A percentile compares a stretch with the other conserved stretches of the same genome.
phyloP scores from a whole-genome alignment of 2,329 filamentous ascomycete species.

The Colletotrichum karsti region DNA sequence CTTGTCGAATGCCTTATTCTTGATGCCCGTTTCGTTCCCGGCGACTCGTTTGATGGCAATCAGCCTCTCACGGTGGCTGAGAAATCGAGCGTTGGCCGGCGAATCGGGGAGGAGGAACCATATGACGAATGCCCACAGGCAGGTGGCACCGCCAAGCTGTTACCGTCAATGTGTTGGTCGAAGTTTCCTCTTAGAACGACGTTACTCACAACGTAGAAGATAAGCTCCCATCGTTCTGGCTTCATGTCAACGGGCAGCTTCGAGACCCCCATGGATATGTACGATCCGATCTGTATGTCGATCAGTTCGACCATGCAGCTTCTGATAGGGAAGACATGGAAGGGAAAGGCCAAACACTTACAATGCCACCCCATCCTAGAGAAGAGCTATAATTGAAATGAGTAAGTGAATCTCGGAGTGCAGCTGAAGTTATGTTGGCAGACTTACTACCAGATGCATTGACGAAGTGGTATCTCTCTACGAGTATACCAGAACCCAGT shows the following conservation, averaged over 20 bases:
- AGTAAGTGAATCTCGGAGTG: neutral
- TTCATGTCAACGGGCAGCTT: conserved; percentile 34
- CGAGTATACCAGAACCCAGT: conserved; percentile 46
- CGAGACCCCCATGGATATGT: conserved; percentile 42
- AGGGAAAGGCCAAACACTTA: conserved; percentile 6
- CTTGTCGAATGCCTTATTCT: conserved; percentile 35
- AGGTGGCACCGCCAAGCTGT: conserved; percentile 40
- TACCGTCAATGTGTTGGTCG: neutral
- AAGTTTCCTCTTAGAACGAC: no score
- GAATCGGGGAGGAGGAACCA: conserved; percentile 41
- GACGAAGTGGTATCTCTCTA: conserved; percentile 43
- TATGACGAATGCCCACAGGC: conserved; percentile 41
- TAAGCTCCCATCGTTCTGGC: conserved; percentile 41
- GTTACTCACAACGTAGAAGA: conserved; percentile 40
- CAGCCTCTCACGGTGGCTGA: conserved; percentile 38
- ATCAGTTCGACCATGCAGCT: neutral
- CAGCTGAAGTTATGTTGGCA: neutral
- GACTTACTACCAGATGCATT: conserved; percentile 41
- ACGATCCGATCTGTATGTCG: conserved; percentile 31
- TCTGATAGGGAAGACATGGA: neutral
- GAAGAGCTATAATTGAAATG: conserved; percentile 20
- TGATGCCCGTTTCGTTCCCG: conserved; percentile 43
- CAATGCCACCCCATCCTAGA: conserved; percentile 39
- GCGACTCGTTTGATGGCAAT: conserved; percentile 40
- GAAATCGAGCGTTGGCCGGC: conserved; percentile 39